Evolutionary conservation across 2,329 filamentous ascomycete genomes (phyloP), one percentile per base, ranked within the genome.

Genomic region (Trichophaea hybrida): DNA sequence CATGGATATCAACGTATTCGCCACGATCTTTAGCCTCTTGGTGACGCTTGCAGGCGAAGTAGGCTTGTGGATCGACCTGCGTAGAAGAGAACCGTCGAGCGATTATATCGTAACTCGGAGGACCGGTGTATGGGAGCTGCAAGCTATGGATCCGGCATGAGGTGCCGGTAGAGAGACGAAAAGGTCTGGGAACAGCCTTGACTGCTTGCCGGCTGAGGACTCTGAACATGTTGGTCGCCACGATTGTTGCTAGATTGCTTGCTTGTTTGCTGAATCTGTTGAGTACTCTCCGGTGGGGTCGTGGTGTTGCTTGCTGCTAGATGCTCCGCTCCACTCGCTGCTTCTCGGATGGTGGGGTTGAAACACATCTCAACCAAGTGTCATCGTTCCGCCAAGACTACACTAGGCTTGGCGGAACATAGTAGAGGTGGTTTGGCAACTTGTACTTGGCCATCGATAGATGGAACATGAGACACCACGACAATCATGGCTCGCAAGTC

Each of bases 1-100:
- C 58, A 54, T 61, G 55, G 33, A 61, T 59, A 34, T 61, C 57
- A 24, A 59, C 43, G 32, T 35, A 58, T 61, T 59, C 55, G 13
- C 49, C 55, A 50, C 37, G 15, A 17, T 58, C 40, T 15, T 53
- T 53, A 34, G 59, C 55, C 46, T 60, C 54, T 52, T 55, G n/a
- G 33, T 55, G 37, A 31, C 12, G 56, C 38, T 59, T 50, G 17
- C 37, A 10, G 59, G 24, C 44, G 46, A 59, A 40, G 37, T 52
- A 59, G 53, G 59, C 35, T 46, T 52, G 43, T 17, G 53, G 59
- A 43, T 60, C 13, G 50, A 32, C 50, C 53, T n/a, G n/a, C n/a
- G n/a, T n/a, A n/a, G 33, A 43, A 52, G 53, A 52, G 38, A 38
- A 43, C 4, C 55, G 48, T 24, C 49, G 46, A 24, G 17, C 34